Evolutionary conservation across 2,329 filamentous ascomycete genomes (phyloP).

Genomic region (Simplicillium sp.): DNA sequence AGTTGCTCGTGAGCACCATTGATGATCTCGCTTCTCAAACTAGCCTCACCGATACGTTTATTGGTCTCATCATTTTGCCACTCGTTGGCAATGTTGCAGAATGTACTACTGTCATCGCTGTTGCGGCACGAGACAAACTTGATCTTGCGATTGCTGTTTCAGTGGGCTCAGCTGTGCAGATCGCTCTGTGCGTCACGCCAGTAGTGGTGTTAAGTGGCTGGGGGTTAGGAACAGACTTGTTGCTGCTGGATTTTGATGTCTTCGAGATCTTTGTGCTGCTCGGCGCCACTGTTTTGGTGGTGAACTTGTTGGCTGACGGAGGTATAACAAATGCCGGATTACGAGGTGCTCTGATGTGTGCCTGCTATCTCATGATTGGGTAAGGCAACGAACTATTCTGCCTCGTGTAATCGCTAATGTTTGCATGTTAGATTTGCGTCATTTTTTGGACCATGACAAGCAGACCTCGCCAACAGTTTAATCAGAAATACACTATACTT

Average conservation of each 20-base stretch:
- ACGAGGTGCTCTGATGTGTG: conserved; percentile 48
- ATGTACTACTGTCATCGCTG: conserved; percentile 45
- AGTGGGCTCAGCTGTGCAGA: conserved; percentile 50
- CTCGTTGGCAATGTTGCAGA: conserved; percentile 53
- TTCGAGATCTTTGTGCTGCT: conserved; percentile 70
- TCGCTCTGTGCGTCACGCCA: conserved; percentile 51
- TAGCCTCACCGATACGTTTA: conserved; percentile 45
- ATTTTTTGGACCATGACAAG: background rate
- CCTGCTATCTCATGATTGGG: conserved; percentile 43
- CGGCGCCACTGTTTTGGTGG: conserved; percentile 54
- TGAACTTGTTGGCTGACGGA: conserved; percentile 69
- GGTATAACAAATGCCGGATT: conserved; percentile 31
- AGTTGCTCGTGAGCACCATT: conserved; percentile 52
- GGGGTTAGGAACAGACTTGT: conserved; percentile 42
- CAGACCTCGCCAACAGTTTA: too few species aligned
- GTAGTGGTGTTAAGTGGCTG: conserved; percentile 51
- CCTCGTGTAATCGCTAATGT: background rate
- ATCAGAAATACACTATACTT: too few species aligned
- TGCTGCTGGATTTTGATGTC: conserved; percentile 59
- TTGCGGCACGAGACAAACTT: conserved; percentile 47
- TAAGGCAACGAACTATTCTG: conserved; percentile 7
- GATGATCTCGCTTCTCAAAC: conserved; percentile 39
- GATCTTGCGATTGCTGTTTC: conserved; percentile 49
- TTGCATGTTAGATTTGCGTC: background rate
- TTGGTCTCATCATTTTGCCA: conserved; percentile 52